Base-by-base conservation (phyloP, 169 alveolate species). In the Plasmodium inui region DNA sequence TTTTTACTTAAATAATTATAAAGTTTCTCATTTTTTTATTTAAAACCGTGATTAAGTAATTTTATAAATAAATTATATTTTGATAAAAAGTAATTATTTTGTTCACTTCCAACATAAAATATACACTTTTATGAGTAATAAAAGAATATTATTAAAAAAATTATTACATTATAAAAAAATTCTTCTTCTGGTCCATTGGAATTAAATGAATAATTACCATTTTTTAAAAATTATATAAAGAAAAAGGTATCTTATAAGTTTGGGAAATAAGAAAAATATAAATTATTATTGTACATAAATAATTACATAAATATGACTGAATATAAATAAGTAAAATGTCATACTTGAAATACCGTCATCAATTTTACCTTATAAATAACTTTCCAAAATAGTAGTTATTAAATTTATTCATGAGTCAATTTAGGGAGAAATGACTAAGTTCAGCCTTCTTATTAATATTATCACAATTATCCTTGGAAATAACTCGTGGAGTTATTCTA, bases 381-480 rank as follows among this genome's bases (percentile, higher is more conserved):
- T 19, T 28, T 7, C 37, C 28, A 67, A 22, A 67, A 67, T 0
- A n/a, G 22, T 0, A 19, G 76, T 14, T 50, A 67, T 22, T 67
- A 67, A 17, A 67, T 67, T 19, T 67, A 7, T 8, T 22, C 37
- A 26, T 67, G 22, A 22, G 22, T 61, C 7, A 61, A 61, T 61
- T 67, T 8, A 79, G 44, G 50, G 55, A 37, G 19, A 79, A 41
- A 79, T 79, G 84, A 79, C 41, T 34, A 79, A 26, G 26, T 30
- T 14, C 84, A 39, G 84, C 22, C 14, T 39, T 12, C 19, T 79
- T 41, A 79, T 79, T n/a, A 79, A 79, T 9, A 41, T 79, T 26
- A 28, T 79, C 32, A 41, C 84, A 34, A 5, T 79, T 79, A 41
- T 41, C 50, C 84, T 79, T 79, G 50, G 32, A 41, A 19, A 79